A percentile compares a stretch with the other conserved stretches of the same genome.
Conservation (phyloP, 176 grass and related monocot genomes). For the Metroxylon sagu region DNA sequence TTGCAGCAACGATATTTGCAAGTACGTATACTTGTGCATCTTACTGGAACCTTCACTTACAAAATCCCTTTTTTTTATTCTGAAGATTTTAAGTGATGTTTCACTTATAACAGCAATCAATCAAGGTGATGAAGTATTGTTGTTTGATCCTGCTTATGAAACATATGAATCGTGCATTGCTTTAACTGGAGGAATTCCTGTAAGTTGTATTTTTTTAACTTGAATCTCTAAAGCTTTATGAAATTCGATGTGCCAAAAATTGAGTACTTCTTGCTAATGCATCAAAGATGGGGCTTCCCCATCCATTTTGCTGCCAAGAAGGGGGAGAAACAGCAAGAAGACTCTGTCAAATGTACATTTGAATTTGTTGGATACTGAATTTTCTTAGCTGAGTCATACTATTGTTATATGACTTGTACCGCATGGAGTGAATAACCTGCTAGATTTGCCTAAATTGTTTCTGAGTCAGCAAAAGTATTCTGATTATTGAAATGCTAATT, state of each 20-base stretch:
- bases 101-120: conserved; percentile 47
- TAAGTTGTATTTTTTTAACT: conserved; percentile 22
- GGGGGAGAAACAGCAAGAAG: too few species aligned
- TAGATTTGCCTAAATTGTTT: too few species aligned
- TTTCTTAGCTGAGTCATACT: too few species aligned
- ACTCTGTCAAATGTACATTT: too few species aligned
- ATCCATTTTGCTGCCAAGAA: too few species aligned
- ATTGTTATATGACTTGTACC: too few species aligned
- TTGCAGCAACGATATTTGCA: conserved; percentile 68
- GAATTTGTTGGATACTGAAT: too few species aligned
- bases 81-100: neutral
- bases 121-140: conserved; percentile 67
- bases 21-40: conserved; percentile 24
- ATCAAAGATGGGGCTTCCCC: too few species aligned
- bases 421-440: too few species aligned
- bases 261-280: too few species aligned
- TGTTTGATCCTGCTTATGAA: conserved; percentile 84
- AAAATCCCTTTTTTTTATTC: neutral
- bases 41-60: neutral
- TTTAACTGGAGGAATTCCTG: conserved; percentile 66
- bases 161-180: conserved; percentile 72
- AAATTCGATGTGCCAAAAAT: too few species aligned
- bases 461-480: too few species aligned
- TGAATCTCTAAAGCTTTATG: neutral
- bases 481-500: neutral